Conservation (phyloP, 2,329 filamentous ascomycete species). For the Colletotrichum navitas region DNA sequence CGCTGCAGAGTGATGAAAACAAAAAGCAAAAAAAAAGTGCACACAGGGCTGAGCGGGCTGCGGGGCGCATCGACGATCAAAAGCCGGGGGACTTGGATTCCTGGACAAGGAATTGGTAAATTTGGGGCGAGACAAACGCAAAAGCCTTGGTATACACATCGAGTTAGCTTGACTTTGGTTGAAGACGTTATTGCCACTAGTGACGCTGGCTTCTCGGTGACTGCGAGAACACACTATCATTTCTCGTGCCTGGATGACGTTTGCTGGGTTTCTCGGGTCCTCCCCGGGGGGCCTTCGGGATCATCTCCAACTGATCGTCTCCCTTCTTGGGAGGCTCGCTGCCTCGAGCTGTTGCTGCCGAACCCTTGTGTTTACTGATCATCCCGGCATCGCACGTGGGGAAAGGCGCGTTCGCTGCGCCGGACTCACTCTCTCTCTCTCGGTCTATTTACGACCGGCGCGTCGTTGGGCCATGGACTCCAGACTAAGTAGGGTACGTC, state of each 20-base stretch:
- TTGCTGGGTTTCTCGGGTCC: not conserved
- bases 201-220: constrained; percentile 11
- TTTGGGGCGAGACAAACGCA: constrained; percentile 7
- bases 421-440: no score
- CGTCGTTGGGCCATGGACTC: not conserved
- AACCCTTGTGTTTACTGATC: not conserved
- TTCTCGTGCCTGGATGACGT: not conserved
- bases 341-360: not conserved
- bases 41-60: not conserved
- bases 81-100: not conserved
- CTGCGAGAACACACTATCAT: not conserved
- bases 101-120: constrained; percentile 8
- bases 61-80: not conserved
- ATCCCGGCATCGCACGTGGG: not conserved
- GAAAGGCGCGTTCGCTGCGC: not conserved
- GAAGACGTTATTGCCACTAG: constrained; percentile 4
- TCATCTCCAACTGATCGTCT: not conserved
- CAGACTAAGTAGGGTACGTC: not conserved
- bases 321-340: not conserved
- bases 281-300: no score
- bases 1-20: not conserved
- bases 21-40: not conserved
- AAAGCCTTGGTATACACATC: not conserved
- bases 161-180: not conserved
- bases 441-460: not conserved